A percentile compares a stretch with the other conserved stretches of the same genome.
phyloP scores from a whole-genome alignment of 2,329 filamentous ascomycete species.

The Ophiostoma himal-ulmi region DNA sequence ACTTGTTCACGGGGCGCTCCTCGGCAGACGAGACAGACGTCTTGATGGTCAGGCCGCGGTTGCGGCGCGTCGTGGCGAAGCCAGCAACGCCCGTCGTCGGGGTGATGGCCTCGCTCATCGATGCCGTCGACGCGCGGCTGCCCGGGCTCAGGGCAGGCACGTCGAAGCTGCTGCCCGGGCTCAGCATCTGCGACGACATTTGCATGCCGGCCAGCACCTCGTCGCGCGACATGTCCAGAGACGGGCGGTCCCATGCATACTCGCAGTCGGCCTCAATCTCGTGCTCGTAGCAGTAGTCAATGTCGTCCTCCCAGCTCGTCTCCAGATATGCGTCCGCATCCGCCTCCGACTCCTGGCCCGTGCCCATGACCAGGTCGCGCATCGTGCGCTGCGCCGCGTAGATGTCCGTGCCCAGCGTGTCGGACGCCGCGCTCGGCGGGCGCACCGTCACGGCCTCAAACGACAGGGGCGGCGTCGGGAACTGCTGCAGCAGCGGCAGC shows the following conservation, averaged over 20 bases:
- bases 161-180: slow-evolving; percentile 36
- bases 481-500: slow-evolving; percentile 48
- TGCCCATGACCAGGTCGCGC: slow-evolving; percentile 24
- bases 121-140: slow-evolving; percentile 41
- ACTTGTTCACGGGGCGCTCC: slow-evolving; percentile 24
- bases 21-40: slow-evolving; percentile 15
- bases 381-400: slow-evolving; percentile 35
- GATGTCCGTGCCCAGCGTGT: slow-evolving; percentile 47
- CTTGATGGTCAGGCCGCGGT: slow-evolving; percentile 26
- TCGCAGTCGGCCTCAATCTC: slow-evolving; percentile 62
- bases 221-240: slow-evolving; percentile 42
- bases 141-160: slow-evolving; percentile 46
- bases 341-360: slow-evolving; percentile 28
- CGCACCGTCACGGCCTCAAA: slow-evolving; percentile 21
- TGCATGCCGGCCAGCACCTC: slow-evolving; percentile 29
- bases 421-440: slow-evolving; percentile 44
- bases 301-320: slow-evolving; percentile 61
- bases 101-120: slow-evolving; percentile 42
- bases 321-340: slow-evolving; percentile 30
- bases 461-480: slow-evolving; percentile 31
- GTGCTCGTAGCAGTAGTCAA: slow-evolving; percentile 66
- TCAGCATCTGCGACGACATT: slow-evolving; percentile 28
- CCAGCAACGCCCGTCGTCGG: slow-evolving; percentile 32
- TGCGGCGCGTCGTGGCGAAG: slow-evolving; percentile 26
- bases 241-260: slow-evolving; percentile 58